Evolutionary conservation across 257 asterid species (phyloP).

Genomic region (Solanum virginianum): DNA sequence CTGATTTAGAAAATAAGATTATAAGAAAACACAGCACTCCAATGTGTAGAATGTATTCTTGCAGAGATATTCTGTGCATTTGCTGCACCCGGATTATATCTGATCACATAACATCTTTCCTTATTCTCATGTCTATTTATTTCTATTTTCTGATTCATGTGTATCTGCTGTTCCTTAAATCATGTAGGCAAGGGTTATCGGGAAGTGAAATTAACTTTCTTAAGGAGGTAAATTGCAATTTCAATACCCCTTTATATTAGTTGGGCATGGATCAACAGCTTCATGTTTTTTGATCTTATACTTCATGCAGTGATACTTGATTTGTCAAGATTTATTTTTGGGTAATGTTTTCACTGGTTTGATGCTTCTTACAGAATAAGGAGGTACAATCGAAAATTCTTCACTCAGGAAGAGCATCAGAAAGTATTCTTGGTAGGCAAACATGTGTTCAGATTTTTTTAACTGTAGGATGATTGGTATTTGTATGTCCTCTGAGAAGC

Average conservation of each 20-base stretch:
- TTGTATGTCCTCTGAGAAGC: not conserved
- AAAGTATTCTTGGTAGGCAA: constrained; percentile 55
- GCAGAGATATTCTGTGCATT: not conserved
- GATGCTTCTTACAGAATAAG: constrained; percentile 50
- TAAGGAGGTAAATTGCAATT: constrained; percentile 50
- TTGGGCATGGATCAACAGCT: not conserved
- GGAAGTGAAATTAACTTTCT: constrained; percentile 69
- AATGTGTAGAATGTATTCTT: not conserved
- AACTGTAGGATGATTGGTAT: not conserved
- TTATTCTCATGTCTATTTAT: not conserved
- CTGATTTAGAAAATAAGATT: not conserved
- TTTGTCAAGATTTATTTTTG: not conserved
- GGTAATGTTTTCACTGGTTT: not conserved
- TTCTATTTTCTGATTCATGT: constrained; percentile 2
- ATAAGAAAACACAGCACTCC: not conserved
- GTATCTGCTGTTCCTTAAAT: not conserved
- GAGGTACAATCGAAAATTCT: constrained; percentile 67
- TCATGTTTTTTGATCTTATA: not conserved
- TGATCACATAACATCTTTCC: not conserved
- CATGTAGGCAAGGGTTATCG: constrained; percentile 88
- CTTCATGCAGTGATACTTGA: not conserved
- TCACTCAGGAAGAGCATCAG: constrained; percentile 71
- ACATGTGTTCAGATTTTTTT: not conserved
- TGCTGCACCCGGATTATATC: not conserved
- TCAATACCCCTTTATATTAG: not conserved